Evolutionary conservation across 2,329 filamentous ascomycete genomes (phyloP), one percentile per base, ranked within the genome.

Genomic region (Venturiaceae sp.): DNA sequence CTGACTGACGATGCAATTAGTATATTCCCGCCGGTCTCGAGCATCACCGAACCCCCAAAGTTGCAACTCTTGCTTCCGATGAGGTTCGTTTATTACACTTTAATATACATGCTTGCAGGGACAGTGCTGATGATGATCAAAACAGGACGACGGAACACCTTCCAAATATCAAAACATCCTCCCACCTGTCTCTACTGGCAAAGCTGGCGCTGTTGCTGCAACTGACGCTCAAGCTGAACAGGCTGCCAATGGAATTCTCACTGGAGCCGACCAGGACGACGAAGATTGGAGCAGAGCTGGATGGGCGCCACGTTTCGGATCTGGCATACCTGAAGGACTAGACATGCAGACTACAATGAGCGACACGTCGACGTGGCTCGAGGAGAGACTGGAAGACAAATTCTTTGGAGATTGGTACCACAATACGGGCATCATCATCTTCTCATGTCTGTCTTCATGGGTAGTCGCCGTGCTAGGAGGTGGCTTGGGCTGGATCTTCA

Each of bases 391-490:
- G 36, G 84, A 92, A 44, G 92, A 97, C 69, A 89, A 89, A 69
- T 90, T 95, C 71, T 99, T 88, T 70, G 94, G 94, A 69, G 91
- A 97, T 71, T 99, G 94, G 94, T 99, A 97, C 72, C 92, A 99
- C 73, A 99, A 99, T 72, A 85, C 92, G 2, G 94, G 80, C n/a
- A 77, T 99, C 62, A 96, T 99, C 68, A 80, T 92, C 64, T 96
- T 99, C 69, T 90, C 92, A 55, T 96, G 91, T 69, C 77, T 99
- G 56, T 78, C 83, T 32, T 96, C 92, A 23, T 99, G 92, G 92
- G 80, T 96, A 3, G 80, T 96, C 37, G 92, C 92, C 32, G 80
- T 92, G 21, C 78, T 99, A 9, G 94, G 95, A 46, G 94, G 94
- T 61, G 94, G 94, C 23, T 79, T 99, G 14, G 92, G 83, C 60